phyloP scores from a whole-genome alignment of 306 rosid species.

The Aeschynomene evenia region DNA sequence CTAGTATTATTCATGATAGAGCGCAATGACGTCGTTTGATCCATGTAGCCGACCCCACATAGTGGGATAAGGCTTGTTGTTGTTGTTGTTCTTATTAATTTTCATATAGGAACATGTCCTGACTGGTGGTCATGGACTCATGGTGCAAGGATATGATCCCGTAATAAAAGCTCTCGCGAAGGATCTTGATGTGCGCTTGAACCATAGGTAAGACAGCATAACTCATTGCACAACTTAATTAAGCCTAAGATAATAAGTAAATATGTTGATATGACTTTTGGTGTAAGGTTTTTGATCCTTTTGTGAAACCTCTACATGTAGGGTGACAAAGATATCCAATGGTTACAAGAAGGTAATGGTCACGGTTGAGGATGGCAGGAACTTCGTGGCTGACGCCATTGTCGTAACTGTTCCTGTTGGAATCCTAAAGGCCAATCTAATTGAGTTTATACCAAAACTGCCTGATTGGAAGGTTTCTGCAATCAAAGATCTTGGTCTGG shows the following conservation, averaged over 20 bases:
- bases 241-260: background rate
- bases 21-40: no score
- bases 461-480: slow-evolving; percentile 76
- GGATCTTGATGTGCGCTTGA: slow-evolving; percentile 59
- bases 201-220: slow-evolving; percentile 53
- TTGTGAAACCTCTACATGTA: slow-evolving; percentile 24
- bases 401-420: slow-evolving; percentile 67
- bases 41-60: no score
- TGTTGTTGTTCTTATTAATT: slow-evolving; percentile 35
- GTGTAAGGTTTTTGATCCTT: slow-evolving; percentile 29
- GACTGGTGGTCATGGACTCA: slow-evolving; percentile 83
- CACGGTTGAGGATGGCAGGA: slow-evolving; percentile 61
- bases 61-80: no score
- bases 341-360: slow-evolving; percentile 62
- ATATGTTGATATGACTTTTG: background rate
- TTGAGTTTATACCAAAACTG: slow-evolving; percentile 63
- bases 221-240: slow-evolving; percentile 5
- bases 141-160: slow-evolving; percentile 79
- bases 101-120: slow-evolving; percentile 65
- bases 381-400: slow-evolving; percentile 52
- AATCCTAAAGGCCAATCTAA: slow-evolving; percentile 65
- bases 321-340: slow-evolving; percentile 50
- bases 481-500: slow-evolving; percentile 73
- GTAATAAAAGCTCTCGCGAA: slow-evolving; percentile 70
- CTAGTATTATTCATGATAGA: no score